phyloP scores from a whole-genome alignment of 345 rosid species.

The Gossypioides kirkii region DNA sequence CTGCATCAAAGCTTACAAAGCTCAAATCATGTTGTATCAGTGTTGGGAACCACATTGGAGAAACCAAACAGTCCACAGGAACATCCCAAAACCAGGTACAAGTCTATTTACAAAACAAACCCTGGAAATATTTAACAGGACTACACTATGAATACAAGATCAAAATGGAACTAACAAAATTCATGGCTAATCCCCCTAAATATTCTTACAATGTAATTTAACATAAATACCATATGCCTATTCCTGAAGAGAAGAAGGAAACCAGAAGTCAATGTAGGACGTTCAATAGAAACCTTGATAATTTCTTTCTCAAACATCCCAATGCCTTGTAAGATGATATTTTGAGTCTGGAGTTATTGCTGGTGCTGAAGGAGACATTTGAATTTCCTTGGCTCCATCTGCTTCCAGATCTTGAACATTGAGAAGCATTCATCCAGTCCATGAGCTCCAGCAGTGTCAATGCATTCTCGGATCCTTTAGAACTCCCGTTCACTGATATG shows the following conservation, averaged over 20 bases:
- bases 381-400: not conserved
- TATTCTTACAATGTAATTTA: not conserved
- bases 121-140: not conserved
- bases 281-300: slow-evolving; percentile 10
- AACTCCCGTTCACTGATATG: slow-evolving; percentile 21
- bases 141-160: not conserved
- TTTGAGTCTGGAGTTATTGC: not conserved
- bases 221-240: not conserved
- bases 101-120: not conserved
- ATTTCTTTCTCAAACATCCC: slow-evolving; percentile 13
- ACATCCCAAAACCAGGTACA: too few species aligned
- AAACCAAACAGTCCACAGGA: too few species aligned
- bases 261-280: not conserved
- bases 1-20: too few species aligned
- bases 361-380: slow-evolving; percentile 2
- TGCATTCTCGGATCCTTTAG: slow-evolving; percentile 16
- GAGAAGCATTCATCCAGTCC: not conserved
- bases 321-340: slow-evolving; percentile 16
- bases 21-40: too few species aligned
- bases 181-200: not conserved
- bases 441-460: slow-evolving; percentile 20
- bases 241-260: not conserved
- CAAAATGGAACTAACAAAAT: not conserved
- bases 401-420: not conserved
- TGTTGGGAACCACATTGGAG: too few species aligned